These are phyloP conservation scores for Candida taoyuanica DNA, from an alignment of 805 yeast genomes.

Conservation along the genomic window DNA sequence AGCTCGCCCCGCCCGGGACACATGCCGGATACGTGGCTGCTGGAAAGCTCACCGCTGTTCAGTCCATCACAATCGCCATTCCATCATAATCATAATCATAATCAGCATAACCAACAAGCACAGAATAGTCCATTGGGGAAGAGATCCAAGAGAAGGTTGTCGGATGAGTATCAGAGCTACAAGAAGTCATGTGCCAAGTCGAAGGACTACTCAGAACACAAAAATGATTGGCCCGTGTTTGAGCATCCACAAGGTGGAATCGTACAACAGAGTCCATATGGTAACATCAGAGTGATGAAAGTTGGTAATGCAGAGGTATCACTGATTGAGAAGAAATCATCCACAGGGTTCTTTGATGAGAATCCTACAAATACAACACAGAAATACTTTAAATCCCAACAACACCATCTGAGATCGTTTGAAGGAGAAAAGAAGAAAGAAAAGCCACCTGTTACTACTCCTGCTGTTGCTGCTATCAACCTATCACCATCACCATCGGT, in stretches of 20 bases:
- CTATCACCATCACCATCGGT: conserved; percentile 20
- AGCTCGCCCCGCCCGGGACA: conserved; percentile 17
- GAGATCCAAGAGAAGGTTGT: conserved; percentile 32
- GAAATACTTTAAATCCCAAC: neutral
- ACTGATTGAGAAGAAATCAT: conserved; percentile 15
- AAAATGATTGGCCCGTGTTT: conserved; percentile 22
- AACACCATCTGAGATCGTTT: neutral
- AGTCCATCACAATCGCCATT: conserved; percentile 12
- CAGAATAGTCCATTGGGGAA: conserved; percentile 9
- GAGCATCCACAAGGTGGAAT: conserved; percentile 23
- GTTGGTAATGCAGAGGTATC: conserved; percentile 20
- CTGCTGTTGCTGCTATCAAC: neutral
- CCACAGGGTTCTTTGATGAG: conserved; percentile 12
- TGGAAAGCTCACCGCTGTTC: conserved; percentile 16
- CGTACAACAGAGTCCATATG: conserved; percentile 26
- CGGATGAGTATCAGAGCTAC: conserved; percentile 29
- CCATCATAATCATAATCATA: neutral
- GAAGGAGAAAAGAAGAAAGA: neutral
- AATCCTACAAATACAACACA: neutral
- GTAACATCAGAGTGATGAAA: conserved; percentile 19
- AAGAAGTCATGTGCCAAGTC: conserved; percentile 26
- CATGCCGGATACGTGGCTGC: conserved; percentile 15
- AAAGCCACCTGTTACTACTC: too few species aligned
- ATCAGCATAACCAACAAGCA: neutral
- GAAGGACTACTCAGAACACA: neutral